These are phyloP conservation scores for Sclerospora graminicola DNA, from an alignment of 352 stramenopile species.

Conservation along the genomic window DNA sequence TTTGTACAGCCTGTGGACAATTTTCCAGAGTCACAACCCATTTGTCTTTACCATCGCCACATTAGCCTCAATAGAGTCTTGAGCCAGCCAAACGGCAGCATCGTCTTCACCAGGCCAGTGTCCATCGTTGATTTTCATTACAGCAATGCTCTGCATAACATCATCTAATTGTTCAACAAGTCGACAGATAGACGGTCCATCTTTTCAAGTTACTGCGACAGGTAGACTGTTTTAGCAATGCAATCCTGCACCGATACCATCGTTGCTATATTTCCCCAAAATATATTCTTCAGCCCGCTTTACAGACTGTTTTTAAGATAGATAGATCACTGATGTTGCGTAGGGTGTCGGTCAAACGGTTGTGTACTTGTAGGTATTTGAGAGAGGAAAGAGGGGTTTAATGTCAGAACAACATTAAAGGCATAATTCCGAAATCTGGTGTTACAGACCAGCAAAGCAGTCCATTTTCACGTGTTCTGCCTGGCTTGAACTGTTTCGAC, in stretches of 20 bases:
- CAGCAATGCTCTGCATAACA: conserved; percentile 51
- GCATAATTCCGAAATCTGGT: conserved; percentile 16
- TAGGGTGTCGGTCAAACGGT: too few relatives aligned
- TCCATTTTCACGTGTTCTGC: conserved; percentile 27
- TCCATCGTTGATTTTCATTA: conserved; percentile 73
- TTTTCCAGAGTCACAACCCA: conserved; percentile 61
- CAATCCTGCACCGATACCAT: conserved; percentile 54
- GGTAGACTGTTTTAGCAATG: conserved; percentile 57
- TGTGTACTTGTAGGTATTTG: conserved; percentile 19
- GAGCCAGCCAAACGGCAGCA: conserved; percentile 9
- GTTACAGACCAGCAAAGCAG: conserved; percentile 8
- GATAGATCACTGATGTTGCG: too few relatives aligned
- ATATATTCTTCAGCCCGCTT: conserved; percentile 61
- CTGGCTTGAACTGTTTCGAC: conserved; percentile 69
- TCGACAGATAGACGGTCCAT: conserved; percentile 53
- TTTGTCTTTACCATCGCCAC: conserved; percentile 21
- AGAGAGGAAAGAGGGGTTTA: conserved; percentile 17
- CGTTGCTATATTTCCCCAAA: conserved; percentile 50
- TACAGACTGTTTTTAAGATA: conserved; percentile 46
- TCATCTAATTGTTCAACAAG: conserved; percentile 71
- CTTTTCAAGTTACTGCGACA: conserved; percentile 59
- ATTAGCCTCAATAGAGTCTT: conserved; percentile 6
- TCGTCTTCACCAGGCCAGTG: conserved; percentile 41
- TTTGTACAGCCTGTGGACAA: conserved; percentile 43
- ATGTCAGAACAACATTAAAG: conserved; percentile 10